These are phyloP conservation scores for Lantana camara DNA, from an alignment of 257 asterid species.

Conservation along the genomic window DNA sequence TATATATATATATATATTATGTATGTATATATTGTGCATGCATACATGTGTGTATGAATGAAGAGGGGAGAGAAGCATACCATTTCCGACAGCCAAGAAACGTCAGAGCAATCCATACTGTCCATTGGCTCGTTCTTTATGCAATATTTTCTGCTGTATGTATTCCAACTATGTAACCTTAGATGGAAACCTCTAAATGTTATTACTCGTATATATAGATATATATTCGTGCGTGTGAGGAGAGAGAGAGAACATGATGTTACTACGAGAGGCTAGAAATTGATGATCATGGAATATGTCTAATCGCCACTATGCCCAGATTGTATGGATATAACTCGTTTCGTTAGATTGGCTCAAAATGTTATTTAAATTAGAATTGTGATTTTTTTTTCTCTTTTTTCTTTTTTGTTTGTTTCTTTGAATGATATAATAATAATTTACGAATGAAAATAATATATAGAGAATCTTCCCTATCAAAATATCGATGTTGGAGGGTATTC, in stretches of 20 bases:
- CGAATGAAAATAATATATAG: not conserved
- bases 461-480: not conserved
- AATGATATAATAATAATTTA: not conserved
- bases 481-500: too few relatives aligned
- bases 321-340: slow-evolving; percentile 19
- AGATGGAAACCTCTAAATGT: not conserved
- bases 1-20: too few relatives aligned
- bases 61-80: not conserved
- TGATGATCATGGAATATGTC: not conserved
- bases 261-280: slow-evolving; percentile 1
- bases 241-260: too few relatives aligned
- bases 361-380: not conserved
- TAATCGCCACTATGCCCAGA: slow-evolving; percentile 20
- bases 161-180: not conserved
- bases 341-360: slow-evolving; percentile 10
- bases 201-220: not conserved
- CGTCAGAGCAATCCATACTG: slow-evolving; percentile 21
- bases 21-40: too few relatives aligned
- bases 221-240: not conserved
- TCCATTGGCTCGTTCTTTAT: not conserved
- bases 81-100: slow-evolving; percentile 30
- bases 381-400: not conserved
- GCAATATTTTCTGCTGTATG: too few relatives aligned
- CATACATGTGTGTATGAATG: not conserved
- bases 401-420: not conserved